These are phyloP conservation scores for Eragrostis tef DNA, from an alignment of 202 grass and related monocot species.

Conservation along the genomic window DNA sequence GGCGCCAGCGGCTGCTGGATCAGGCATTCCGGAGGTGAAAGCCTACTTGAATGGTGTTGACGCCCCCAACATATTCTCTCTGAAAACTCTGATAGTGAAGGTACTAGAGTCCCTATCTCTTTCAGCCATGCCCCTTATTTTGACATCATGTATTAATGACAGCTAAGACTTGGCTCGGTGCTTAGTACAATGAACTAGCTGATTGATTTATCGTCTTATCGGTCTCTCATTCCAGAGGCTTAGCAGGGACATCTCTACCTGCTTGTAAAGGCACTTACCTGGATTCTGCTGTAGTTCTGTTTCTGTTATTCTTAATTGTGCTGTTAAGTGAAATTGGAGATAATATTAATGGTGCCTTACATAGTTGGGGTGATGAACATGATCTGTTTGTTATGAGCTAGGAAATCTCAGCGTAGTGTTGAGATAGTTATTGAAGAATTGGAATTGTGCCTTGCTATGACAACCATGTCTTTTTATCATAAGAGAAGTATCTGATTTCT, in stretches of 20 bases:
- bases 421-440: neutral
- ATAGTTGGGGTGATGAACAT: constrained; percentile 5
- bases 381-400: constrained; percentile 1
- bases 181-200: neutral
- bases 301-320: neutral
- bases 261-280: neutral
- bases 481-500: neutral
- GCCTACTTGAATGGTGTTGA: constrained; percentile 92
- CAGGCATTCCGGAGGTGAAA: constrained; percentile 92
- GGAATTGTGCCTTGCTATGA: neutral
- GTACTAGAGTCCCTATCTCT: constrained; percentile 34
- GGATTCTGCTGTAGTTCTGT: neutral
- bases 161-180: neutral
- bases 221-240: neutral
- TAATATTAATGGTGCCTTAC: neutral
- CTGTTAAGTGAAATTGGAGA: neutral
- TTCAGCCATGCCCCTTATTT: constrained; percentile 6
- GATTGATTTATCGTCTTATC: constrained; percentile 10
- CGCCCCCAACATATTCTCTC: constrained; percentile 81
- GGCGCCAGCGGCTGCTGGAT: constrained; percentile 81
- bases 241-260: constrained; percentile 16
- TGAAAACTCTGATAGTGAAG: constrained; percentile 85
- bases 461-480: neutral
- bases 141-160: constrained; percentile 2
- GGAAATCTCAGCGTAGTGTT: neutral